These are phyloP conservation scores for Ganoderma lingzhi DNA, from an alignment of 1,284 basidiomycete species.

Conservation along the genomic window DNA sequence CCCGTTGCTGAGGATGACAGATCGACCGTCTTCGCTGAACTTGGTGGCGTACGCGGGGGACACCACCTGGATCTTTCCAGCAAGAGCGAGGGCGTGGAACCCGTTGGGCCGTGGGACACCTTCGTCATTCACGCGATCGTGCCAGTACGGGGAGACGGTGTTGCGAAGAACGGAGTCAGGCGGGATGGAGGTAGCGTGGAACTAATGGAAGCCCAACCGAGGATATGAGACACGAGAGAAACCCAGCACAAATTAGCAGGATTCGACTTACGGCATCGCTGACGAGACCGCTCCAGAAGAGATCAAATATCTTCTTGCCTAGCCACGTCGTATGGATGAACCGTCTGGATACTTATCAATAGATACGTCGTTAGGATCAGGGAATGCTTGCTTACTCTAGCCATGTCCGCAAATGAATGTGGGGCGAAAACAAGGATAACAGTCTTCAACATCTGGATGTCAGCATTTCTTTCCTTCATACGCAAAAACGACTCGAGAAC, in stretches of 20 bases:
- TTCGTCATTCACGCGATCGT: constrained; percentile 57
- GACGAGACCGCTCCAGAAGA: constrained; percentile 24
- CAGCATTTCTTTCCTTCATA: no score
- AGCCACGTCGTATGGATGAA: constrained; percentile 17
- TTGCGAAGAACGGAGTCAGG: constrained; percentile 53
- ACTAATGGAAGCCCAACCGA: neutral
- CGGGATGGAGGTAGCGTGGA: constrained; percentile 46
- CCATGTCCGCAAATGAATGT: constrained; percentile 32
- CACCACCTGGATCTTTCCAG: constrained; percentile 53
- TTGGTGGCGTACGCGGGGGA: constrained; percentile 51
- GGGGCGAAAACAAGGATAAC: constrained; percentile 36
- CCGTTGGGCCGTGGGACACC: constrained; percentile 49
- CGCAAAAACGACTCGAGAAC: no score
- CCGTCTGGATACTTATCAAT: neutral
- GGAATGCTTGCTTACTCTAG: constrained; percentile 31
- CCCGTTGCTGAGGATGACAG: constrained; percentile 51
- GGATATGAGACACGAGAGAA: neutral
- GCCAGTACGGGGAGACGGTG: constrained; percentile 55
- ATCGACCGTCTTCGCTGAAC: constrained; percentile 49
- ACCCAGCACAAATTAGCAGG: neutral
- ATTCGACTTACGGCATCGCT: constrained; percentile 3
- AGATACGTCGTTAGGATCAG: no score
- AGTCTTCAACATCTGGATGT: constrained; percentile 26
- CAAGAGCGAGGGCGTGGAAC: constrained; percentile 49
- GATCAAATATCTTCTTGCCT: constrained; percentile 28